Evolutionary conservation across 345 rosid genomes (phyloP), one percentile per base, ranked within the genome.

Genomic region (Aquilaria malaccensis): DNA sequence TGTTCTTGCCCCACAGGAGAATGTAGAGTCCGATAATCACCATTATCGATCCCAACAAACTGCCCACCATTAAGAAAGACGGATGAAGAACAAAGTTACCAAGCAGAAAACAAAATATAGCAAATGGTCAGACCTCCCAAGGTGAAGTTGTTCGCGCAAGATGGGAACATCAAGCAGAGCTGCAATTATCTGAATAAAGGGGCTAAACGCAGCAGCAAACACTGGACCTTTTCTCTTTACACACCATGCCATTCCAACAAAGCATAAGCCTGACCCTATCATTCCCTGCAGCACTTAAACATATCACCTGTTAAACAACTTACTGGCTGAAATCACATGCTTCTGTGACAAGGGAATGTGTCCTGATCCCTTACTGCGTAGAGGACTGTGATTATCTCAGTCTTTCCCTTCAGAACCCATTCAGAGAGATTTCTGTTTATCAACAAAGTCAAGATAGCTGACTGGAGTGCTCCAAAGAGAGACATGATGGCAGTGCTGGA

Each of bases 191-290:
- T 83, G 89, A 64, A 83, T 68, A 0, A 83, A 72, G 11, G 93
- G 87, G 63, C 83, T 76, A 65, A 83, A 86, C 13, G 89, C 85
- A 46, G 87, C 76, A 0, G 89, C 81, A 74, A 83, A 81, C 5
- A 83, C 82, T 3, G 93, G 85, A 29, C 82, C 93, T 61, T 80
- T 76, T 65, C 76, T 74, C 78, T 83, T 80, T 11, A 81, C 81
- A 66, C 89, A 86, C 92, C 92, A 83, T 13, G 89, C 67, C 89
- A 86, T 74, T 45, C 85, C 87, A 47, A 81, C 85, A 9, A 51
- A 79, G 55, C 85, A 81, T 62, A 85, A 31, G 4, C 86, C 88
- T 0, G 88, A 83, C 41, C 84, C 86, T 14, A 85, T 64, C 62
- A 79, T 76, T 37, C 89, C 92, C 87, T 86, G 69, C 67, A 57